Evolutionary conservation across 768 basidiomycete genomes (phyloP), one percentile per base, ranked within the genome.

Genomic region (Agaricus subrufescens): DNA sequence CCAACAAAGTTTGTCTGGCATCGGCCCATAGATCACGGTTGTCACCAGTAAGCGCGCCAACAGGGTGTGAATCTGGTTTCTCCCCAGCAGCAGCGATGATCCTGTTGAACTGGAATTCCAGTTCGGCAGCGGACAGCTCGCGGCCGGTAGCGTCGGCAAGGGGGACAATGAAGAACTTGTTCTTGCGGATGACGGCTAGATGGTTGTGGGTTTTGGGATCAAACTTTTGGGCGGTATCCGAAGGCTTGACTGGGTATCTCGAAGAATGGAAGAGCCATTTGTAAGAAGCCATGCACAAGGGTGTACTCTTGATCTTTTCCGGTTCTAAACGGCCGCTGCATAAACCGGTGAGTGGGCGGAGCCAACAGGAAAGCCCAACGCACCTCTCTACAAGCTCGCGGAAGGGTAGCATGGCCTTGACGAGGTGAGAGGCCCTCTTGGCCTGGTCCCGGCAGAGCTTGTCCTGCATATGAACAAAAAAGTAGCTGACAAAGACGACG

Each of bases 221-320:
- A 68, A 93, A 96, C 70, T 94, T 95, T 52, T 71, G 72, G 5
- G 91, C 92, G 0, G 85, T 89, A 65, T 98, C 97, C 3, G 84
- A 81, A 0, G 91, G 89, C 60, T 88, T 85, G 50, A 76, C 77
- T 3, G 97, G 97, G 68, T 93, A 87, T 23, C 97, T 86, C n/a
- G 82, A 85, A 0, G 95, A 78, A 70, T 98, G 97, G 83, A 99
- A 99, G 78, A 98, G 78, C 87, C 94, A 96, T 69, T 94, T 87
- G 81, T 96, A 97, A n/a, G 92, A 92, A 0, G 76, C 77, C 92
- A 96, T 97, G 71, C 89, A 88, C 7, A 98, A 76, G 2, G 97
- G 94, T 14, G 75, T 75, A 25, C 82, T 85, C 54, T 82, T 80
- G 25, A 88, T 80, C 69, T 84, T 94, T 65, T 99, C 96, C 1